Evolutionary conservation across 768 basidiomycete genomes (phyloP).

Genomic region (Suillus spraguei): DNA sequence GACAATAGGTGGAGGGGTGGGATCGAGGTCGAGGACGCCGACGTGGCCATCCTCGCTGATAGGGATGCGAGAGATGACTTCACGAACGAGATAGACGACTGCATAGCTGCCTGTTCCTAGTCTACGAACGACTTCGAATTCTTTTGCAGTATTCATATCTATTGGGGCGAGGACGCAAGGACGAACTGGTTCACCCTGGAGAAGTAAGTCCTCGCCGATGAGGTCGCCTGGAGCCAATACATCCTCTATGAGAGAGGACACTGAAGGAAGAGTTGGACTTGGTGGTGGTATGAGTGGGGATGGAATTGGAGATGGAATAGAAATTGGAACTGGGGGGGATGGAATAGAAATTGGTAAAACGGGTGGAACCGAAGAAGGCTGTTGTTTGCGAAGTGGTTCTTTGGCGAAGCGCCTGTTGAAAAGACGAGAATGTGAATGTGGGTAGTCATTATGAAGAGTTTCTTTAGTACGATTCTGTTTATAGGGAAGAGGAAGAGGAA

Average conservation of each 20-base stretch:
- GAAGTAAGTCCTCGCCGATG: constrained; percentile 64
- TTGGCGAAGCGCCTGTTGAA: constrained; percentile 40
- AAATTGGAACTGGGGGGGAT: constrained; percentile 31
- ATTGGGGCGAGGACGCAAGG: constrained; percentile 46
- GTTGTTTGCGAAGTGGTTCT: constrained; percentile 26
- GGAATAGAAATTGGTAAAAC: constrained; percentile 27
- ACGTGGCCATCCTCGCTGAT: constrained; percentile 52
- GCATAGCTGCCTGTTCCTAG: constrained; percentile 92
- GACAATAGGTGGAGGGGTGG: constrained; percentile 37
- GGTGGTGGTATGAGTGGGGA: constrained; percentile 36
- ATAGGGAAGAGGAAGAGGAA: constrained; percentile 35
- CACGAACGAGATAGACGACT: constrained; percentile 89
- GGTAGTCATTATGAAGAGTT: constrained; percentile 29
- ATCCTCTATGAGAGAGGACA: constrained; percentile 42
- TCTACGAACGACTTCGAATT: constrained; percentile 83
- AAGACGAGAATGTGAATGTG: constrained; percentile 25
- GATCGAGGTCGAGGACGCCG: constrained; percentile 57
- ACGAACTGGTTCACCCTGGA: constrained; percentile 69
- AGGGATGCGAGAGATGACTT: constrained; percentile 47
- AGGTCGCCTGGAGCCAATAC: constrained; percentile 74
- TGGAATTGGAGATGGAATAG: constrained; percentile 33
- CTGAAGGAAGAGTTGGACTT: constrained; percentile 28
- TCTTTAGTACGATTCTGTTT: constrained; percentile 29
- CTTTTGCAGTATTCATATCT: constrained; percentile 46
- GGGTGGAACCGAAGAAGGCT: constrained; percentile 8